A percentile compares a stretch with the other conserved stretches of the same genome.
Evolutionary conservation across 371 early-diverging fungal species (phyloP).

Genomic region (Entomophthora muscae): DNA sequence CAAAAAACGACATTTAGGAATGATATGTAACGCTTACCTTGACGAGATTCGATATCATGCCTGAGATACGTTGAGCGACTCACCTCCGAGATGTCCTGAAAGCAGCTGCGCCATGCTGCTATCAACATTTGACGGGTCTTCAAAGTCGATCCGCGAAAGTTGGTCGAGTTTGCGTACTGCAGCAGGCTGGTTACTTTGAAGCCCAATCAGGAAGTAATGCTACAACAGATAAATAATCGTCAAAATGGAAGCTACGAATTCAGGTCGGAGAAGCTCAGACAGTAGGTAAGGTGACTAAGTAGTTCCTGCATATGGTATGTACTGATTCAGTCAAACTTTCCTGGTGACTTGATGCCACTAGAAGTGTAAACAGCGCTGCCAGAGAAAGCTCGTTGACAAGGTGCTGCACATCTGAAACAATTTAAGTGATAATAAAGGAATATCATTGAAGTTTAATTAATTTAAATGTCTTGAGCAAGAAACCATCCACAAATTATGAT

Average conservation of each 20-base stretch:
- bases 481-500: no score
- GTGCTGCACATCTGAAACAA: not conserved
- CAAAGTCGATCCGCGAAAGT: not conserved
- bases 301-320: not conserved
- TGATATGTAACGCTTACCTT: not conserved
- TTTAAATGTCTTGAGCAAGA: no score
- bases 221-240: not conserved
- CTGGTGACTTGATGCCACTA: not conserved
- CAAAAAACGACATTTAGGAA: not conserved
- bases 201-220: not conserved
- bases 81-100: not conserved
- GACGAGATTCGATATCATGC: not conserved
- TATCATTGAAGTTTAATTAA: no score
- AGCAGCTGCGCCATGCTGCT: not conserved
- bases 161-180: not conserved
- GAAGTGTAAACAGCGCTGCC: not conserved
- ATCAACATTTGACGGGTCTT: not conserved
- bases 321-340: not conserved
- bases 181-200: not conserved
- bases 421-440: no score
- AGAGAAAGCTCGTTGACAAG: not conserved
- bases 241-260: not conserved
- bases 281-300: not conserved
- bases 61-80: not conserved
- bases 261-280: not conserved